These are phyloP conservation scores for Fusarium caatingaense DNA, from an alignment of 2,329 filamentous ascomycete genomes.

Conservation along the genomic window DNA sequence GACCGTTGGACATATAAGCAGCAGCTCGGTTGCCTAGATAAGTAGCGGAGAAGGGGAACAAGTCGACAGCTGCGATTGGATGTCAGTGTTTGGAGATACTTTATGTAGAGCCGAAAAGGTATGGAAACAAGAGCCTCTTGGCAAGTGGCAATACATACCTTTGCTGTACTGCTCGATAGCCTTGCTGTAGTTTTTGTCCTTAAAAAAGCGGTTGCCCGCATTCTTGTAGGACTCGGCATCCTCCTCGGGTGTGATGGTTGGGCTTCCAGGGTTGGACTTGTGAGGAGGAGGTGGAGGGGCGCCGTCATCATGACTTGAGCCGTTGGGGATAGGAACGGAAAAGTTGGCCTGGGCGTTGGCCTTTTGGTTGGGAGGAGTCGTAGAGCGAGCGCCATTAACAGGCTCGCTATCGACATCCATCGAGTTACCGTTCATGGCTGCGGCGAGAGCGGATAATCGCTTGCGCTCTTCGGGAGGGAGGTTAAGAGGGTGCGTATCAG, in stretches of 20 bases:
- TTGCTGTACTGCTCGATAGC: constrained; percentile 95
- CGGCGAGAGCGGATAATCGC: constrained; percentile 75
- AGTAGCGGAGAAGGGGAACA: constrained; percentile 85
- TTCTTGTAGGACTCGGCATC: constrained; percentile 94
- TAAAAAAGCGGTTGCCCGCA: constrained; percentile 96
- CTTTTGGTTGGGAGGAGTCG: constrained; percentile 61
- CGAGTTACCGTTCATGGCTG: constrained; percentile 68
- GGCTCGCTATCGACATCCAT: constrained; percentile 83
- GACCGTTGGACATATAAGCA: constrained; percentile 88
- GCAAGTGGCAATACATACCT: constrained; percentile 66
- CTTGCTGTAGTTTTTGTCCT: constrained; percentile 87
- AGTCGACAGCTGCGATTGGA: constrained; percentile 76
- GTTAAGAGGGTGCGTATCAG: constrained; percentile 87
- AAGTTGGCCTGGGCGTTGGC: constrained; percentile 58
- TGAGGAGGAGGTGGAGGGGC: constrained; percentile 78
- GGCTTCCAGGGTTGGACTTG: constrained; percentile 71
- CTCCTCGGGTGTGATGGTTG: constrained; percentile 66
- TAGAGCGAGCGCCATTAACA: constrained; percentile 57
- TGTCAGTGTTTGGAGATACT: constrained; percentile 36
- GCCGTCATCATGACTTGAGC: constrained; percentile 57
- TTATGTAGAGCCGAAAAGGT: not conserved
- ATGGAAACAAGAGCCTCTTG: constrained; percentile 1
- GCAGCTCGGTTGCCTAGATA: constrained; percentile 96
- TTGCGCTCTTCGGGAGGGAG: constrained; percentile 89
- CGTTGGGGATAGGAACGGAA: constrained; percentile 65